Evolutionary conservation across 371 early-diverging fungal genomes (phyloP).

Genomic region (Quaeritorhiza haematococci): DNA sequence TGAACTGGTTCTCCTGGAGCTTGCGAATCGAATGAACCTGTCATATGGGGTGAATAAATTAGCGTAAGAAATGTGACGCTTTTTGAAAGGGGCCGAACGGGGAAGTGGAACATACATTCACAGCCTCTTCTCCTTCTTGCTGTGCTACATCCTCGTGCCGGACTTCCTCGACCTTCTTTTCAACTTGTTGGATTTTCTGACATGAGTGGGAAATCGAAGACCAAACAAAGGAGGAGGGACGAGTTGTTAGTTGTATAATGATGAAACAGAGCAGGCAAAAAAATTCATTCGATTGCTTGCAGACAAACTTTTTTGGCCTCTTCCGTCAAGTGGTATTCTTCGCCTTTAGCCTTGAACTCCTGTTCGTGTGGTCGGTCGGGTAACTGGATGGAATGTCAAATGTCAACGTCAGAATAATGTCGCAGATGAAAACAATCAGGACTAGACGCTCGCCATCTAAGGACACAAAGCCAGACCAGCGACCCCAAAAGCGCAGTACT

Average conservation of each 20-base stretch:
- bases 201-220: neutral
- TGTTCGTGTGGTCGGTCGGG: constrained; percentile 54
- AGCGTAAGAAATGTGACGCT: neutral
- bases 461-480: too few relatives aligned
- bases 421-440: neutral
- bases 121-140: constrained; percentile 12
- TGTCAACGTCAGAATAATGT: neutral
- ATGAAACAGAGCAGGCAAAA: too few relatives aligned
- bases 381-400: constrained; percentile 24
- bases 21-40: constrained; percentile 25
- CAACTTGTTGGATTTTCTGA: constrained; percentile 56
- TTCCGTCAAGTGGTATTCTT: too few relatives aligned
- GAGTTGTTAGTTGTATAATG: too few relatives aligned
- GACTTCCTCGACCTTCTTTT: constrained; percentile 36
- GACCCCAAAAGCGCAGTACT: neutral
- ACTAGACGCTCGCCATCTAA: too few relatives aligned
- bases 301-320: constrained; percentile 39
- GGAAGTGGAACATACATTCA: constrained; percentile 13
- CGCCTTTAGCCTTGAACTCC: constrained; percentile 45
- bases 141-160: constrained; percentile 22
- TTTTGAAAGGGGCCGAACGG: too few relatives aligned
- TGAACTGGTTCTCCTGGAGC: constrained; percentile 57
- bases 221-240: neutral
- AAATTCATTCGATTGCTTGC: too few relatives aligned
- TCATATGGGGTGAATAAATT: too few relatives aligned